Percentiles rank a stretch among this genome's conserved stretches.
Evolutionary conservation across 495 filamentous ascomycete genomes (phyloP).

Genomic region (Melanomma pulvis-pyrius): DNA sequence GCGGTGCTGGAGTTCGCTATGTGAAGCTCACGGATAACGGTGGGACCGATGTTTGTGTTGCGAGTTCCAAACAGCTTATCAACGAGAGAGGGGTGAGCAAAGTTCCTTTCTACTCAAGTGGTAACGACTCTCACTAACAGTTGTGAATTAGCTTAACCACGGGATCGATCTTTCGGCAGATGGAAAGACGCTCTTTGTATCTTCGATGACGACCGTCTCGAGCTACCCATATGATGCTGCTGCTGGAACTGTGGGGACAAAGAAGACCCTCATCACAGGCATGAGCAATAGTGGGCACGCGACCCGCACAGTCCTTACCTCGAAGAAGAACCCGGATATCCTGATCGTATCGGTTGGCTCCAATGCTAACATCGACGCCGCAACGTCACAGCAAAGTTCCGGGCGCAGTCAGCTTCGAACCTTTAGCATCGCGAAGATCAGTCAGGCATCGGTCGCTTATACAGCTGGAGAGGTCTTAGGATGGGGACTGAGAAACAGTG

Average conservation of each 20-base stretch:
- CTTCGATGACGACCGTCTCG: slow-evolving; percentile 57
- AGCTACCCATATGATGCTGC: slow-evolving; percentile 61
- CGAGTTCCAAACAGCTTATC: slow-evolving; percentile 30
- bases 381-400: slow-evolving; percentile 47
- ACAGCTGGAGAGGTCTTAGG: slow-evolving; percentile 59
- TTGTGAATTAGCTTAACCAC: slow-evolving; percentile 57
- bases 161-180: slow-evolving; percentile 64
- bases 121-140: background rate
- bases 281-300: slow-evolving; percentile 63
- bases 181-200: slow-evolving; percentile 65
- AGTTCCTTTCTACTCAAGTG: background rate
- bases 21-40: slow-evolving; percentile 55
- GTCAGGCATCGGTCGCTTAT: slow-evolving; percentile 45
- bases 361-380: slow-evolving; percentile 59
- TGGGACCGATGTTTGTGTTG: slow-evolving; percentile 51
- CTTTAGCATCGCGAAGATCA: slow-evolving; percentile 55
- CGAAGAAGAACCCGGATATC: slow-evolving; percentile 52
- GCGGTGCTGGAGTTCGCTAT: slow-evolving; percentile 53
- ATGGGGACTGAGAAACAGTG: slow-evolving; percentile 70
- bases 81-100: slow-evolving; percentile 41
- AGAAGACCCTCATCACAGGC: slow-evolving; percentile 55
- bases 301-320: slow-evolving; percentile 63
- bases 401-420: slow-evolving; percentile 66
- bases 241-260: slow-evolving; percentile 42
- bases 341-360: slow-evolving; percentile 67